Conservation (phyloP, 2,329 filamentous ascomycete species). For the Claviceps sp. region DNA sequence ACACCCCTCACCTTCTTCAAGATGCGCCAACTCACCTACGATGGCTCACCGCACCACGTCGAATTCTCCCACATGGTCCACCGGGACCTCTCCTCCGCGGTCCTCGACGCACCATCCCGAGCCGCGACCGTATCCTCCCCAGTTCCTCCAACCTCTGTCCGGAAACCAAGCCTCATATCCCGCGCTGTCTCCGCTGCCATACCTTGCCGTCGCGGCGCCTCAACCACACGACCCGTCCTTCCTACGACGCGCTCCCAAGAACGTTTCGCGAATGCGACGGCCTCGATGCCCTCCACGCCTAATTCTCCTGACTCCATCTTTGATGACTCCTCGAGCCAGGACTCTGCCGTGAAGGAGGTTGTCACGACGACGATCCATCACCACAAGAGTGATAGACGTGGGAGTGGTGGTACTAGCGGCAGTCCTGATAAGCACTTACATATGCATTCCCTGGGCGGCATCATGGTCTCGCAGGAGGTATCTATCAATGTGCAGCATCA, state of each 20-base stretch:
- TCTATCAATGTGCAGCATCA: conserved; percentile 32
- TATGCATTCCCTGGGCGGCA: conserved; percentile 32
- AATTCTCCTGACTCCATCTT: no score
- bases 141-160: no score
- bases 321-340: background rate
- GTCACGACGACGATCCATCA: background rate
- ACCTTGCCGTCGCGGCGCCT: no score
- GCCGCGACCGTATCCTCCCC: no score
- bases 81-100: conserved; percentile 37
- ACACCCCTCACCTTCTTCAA: conserved; percentile 52
- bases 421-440: conserved; percentile 7
- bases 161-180: no score
- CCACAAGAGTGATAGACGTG: background rate
- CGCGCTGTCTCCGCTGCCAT: background rate
- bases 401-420: conserved; percentile 3
- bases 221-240: no score
- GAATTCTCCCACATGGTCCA: conserved; percentile 47
- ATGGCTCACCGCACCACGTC: conserved; percentile 32
- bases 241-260: no score
- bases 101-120: conserved; percentile 8
- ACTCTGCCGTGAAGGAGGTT: conserved; percentile 11
- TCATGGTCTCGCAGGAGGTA: conserved; percentile 49
- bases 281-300: no score
- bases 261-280: no score
- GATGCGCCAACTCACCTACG: conserved; percentile 48